Percentiles rank a stretch among this genome's conserved stretches.
These are phyloP conservation scores for Fusarium sp. DNA, from an alignment of 2,329 filamentous ascomycete genomes.

Conservation along the genomic window DNA sequence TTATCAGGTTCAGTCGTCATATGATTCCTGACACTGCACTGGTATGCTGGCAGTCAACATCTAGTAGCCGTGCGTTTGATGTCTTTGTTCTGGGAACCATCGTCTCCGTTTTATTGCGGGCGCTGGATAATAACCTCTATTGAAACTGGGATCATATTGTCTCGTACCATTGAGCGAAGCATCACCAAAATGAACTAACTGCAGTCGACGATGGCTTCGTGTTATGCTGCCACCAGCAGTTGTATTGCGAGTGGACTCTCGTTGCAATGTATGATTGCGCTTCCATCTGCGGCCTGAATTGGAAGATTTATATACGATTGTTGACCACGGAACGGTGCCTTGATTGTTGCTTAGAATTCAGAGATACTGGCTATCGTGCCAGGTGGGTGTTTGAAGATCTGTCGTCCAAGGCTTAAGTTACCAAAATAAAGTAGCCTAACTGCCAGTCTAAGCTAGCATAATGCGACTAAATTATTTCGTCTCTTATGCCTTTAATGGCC, in stretches of 20 bases:
- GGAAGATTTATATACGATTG: neutral
- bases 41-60: neutral
- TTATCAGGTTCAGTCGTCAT: neutral
- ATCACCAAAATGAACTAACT: neutral
- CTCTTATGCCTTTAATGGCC: too few species aligned
- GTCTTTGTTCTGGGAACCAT: slow-evolving; percentile 1
- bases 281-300: neutral
- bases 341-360: neutral
- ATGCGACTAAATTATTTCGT: too few species aligned
- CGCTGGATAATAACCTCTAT: neutral
- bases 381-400: too few species aligned
- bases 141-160: neutral
- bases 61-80: neutral
- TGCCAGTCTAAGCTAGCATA: too few species aligned
- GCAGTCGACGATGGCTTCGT: neutral
- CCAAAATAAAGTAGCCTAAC: too few species aligned
- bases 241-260: neutral
- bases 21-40: neutral
- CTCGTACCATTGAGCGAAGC: neutral
- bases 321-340: neutral
- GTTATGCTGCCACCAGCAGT: neutral
- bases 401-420: too few species aligned
- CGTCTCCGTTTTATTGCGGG: neutral
- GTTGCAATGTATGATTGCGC: neutral
- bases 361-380: neutral